Conservation (phyloP, 164 flowering plant genomes). For the Dillenia turbinata region DNA sequence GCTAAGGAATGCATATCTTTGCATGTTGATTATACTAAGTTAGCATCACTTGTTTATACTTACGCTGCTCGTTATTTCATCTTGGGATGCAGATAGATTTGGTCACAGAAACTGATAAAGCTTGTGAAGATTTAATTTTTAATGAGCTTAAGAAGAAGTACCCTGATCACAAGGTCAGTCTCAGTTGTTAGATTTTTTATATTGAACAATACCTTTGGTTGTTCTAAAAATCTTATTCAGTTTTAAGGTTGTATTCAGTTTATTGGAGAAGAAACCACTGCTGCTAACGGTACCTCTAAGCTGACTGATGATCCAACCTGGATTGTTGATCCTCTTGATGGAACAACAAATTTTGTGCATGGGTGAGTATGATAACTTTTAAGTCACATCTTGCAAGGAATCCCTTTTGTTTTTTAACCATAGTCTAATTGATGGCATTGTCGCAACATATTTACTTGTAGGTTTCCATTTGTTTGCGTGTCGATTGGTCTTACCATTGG, state of each 20-base stretch:
- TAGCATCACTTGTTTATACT: not conserved
- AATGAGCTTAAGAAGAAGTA: constrained; percentile 60
- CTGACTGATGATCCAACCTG: constrained; percentile 92
- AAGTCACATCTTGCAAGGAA: not conserved
- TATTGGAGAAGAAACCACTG: constrained; percentile 97
- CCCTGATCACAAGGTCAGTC: constrained; percentile 75
- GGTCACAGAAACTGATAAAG: constrained; percentile 97
- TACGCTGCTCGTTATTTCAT: not conserved
- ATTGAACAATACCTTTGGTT: not conserved
- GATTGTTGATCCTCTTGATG: constrained; percentile 99
- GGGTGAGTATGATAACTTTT: constrained; percentile 41
- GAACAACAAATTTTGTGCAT: constrained; percentile 97
- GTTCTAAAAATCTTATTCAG: not conserved
- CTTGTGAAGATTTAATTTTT: constrained; percentile 90
- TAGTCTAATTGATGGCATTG: constrained; percentile 1
- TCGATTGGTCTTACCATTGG: constrained; percentile 92
- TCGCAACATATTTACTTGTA: constrained; percentile 19
- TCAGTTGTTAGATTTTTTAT: not conserved
- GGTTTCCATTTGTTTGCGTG: constrained; percentile 93
- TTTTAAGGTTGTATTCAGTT: constrained; percentile 35
- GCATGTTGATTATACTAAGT: not conserved
- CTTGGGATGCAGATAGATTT: constrained; percentile 72
- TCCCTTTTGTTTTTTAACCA: not conserved
- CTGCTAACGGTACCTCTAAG: constrained; percentile 68
- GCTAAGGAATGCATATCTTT: not conserved